phyloP scores from a whole-genome alignment of 164 flowering plant genomes.

The Echeveria elegans region DNA sequence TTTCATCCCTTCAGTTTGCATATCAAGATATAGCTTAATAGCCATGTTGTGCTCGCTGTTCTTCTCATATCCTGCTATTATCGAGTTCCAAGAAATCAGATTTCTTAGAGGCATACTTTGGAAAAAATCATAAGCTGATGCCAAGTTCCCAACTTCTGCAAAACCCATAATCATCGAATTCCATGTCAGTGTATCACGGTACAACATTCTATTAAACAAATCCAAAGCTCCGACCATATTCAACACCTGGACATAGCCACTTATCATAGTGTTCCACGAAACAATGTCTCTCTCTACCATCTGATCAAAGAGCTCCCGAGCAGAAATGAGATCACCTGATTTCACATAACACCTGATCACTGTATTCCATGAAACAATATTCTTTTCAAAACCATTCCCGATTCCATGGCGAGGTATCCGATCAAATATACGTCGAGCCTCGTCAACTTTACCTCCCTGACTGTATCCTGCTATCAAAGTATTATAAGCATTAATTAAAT shows the following conservation, averaged over 20 bases:
- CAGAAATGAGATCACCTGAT: conserved; percentile 12
- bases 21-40: conserved; percentile 6
- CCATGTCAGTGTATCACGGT: conserved; percentile 11
- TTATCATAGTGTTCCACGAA: conserved; percentile 26
- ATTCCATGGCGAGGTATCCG: conserved; percentile 4
- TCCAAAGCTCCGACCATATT: conserved; percentile 10
- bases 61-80: neutral
- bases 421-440: conserved; percentile 13
- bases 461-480: conserved; percentile 15
- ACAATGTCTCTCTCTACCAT: conserved; percentile 15
- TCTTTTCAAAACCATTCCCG: conserved; percentile 5
- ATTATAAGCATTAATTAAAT: conserved; percentile 11
- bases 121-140: conserved; percentile 12
- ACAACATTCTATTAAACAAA: conserved; percentile 7
- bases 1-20: conserved; percentile 11
- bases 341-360: conserved; percentile 13
- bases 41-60: neutral
- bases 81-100: conserved; percentile 11
- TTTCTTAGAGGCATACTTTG: conserved; percentile 11
- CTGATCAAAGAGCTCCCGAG: conserved; percentile 15
- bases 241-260: conserved; percentile 10
- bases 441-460: conserved; percentile 10
- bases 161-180: conserved; percentile 17
- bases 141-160: conserved; percentile 9
- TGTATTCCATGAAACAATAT: conserved; percentile 11